Base-by-base conservation (phyloP, 495 filamentous ascomycete genomes). In the Podospora bellae-mahoneyi region DNA sequence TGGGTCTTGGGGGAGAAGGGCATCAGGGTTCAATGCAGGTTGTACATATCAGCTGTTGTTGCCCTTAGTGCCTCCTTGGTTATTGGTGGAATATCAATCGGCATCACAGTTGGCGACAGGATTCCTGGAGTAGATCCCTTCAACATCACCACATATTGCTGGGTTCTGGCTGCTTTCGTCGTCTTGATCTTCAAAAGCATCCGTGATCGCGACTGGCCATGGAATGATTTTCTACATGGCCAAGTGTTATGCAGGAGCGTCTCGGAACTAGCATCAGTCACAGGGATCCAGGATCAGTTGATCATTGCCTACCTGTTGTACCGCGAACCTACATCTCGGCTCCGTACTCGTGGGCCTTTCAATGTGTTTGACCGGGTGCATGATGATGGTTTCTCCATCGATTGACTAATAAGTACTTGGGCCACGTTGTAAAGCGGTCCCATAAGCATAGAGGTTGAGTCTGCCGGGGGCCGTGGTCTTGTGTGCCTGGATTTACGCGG, bases 91-190 rank as follows among this genome's bases (percentile, higher is more conserved):
- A 26, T 71, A 0, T 69, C 34, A 6, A 65, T 77, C 28, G 74
- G 72, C 16, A 66, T 75, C 9, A 64, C 65, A 2, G 75, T 78
- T 16, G 65, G 68, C 9, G 16, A 65, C 0, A 58, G 76, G 18
- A 74, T 79, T 62, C 15, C 5, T 3, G 77, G 67, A 23, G 78
- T 80, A 2, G 78, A 79, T 61, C 78, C 78, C 0, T 80, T 77
- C 70, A 73, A 78, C 57, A 71, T 79, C 66, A 74, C 78, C 2
- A 75, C 67, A 4, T 79, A 72, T 62, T 57, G 66, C 34, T 80
- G 78, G 78, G 65, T 76, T 1, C 30, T 79, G 9, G 72, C 76
- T 1, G 78, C 67, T 1, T 76, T 80, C 55, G 20, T 78, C 9
- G 3, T 79, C 0, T 58, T 80, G 9, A 59, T 78, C 0, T 64